Conservation (phyloP, 2,329 filamentous ascomycete species). For the Claviceps digitariae region DNA sequence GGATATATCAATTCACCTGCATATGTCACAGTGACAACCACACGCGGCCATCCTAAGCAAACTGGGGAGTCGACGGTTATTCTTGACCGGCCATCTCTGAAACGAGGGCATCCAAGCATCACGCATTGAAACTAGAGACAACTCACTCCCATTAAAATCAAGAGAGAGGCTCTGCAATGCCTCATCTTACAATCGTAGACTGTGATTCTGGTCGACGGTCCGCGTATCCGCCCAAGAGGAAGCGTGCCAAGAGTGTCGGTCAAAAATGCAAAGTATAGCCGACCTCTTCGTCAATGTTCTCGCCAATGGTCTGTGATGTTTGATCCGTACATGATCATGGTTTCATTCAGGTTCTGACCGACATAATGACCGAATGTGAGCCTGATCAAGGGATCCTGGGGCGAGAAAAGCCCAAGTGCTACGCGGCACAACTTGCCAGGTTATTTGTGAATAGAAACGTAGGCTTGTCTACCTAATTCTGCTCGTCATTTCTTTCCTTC, state of each 20-base stretch:
- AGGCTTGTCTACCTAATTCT: neutral
- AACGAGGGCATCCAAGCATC: neutral
- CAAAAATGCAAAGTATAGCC: neutral
- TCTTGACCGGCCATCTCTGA: neutral
- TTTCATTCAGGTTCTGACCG: neutral
- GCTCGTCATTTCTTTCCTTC: neutral
- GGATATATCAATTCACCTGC: too few relatives aligned
- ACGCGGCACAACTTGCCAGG: neutral
- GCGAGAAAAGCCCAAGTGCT: neutral
- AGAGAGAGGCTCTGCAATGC: neutral
- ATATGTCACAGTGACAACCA: too few relatives aligned
- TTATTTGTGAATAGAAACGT: neutral
- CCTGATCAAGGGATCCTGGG: neutral
- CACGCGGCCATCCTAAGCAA: too few relatives aligned
- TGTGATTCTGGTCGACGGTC: neutral
- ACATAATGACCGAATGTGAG: neutral
- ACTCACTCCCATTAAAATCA: neutral
- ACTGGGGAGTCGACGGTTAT: too few relatives aligned
- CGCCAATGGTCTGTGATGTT: neutral
- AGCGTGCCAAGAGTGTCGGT: neutral
- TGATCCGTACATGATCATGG: neutral
- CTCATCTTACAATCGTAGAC: neutral
- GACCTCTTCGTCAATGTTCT: neutral
- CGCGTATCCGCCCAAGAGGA: neutral
- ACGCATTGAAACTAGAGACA: neutral